These are phyloP conservation scores for Cladosporium phlei DNA, from an alignment of 2,329 filamentous ascomycete species.

Conservation along the genomic window DNA sequence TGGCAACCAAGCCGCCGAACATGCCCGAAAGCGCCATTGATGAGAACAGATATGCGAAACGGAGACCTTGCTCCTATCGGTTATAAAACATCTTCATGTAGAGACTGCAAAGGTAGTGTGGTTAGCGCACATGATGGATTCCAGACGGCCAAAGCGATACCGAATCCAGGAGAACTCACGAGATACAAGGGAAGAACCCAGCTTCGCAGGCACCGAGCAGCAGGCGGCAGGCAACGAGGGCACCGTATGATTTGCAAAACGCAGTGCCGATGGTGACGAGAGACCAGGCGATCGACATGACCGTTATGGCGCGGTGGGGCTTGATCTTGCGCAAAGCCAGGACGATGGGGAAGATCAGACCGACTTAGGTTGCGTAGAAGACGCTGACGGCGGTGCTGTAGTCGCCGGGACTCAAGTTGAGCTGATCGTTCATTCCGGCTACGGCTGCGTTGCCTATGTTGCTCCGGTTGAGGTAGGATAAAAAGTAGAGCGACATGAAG, in stretches of 20 bases:
- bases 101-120: constrained; percentile 21
- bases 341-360: constrained; percentile 33
- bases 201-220: constrained; percentile 25
- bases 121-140: not conserved
- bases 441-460: constrained; percentile 4
- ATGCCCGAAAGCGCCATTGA: constrained; percentile 39
- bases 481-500: constrained; percentile 8
- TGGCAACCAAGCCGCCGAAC: constrained; percentile 51
- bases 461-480: constrained; percentile 4
- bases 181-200: constrained; percentile 22
- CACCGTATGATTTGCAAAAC: constrained; percentile 23
- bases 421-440: constrained; percentile 4
- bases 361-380: constrained; percentile 40
- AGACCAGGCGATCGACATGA: constrained; percentile 48
- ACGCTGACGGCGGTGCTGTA: constrained; percentile 45
- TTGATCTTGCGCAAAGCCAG: constrained; percentile 33
- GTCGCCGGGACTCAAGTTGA: not conserved
- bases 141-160: not conserved
- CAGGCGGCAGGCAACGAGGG: constrained; percentile 20
- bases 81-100: constrained; percentile 40
- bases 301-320: constrained; percentile 40
- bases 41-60: constrained; percentile 40
- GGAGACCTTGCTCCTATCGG: constrained; percentile 39
- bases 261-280: constrained; percentile 24
- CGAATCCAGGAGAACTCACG: not conserved